Percentiles rank a stretch among this genome's conserved stretches.
These are phyloP conservation scores for Cryphonectria carpinicola DNA, from an alignment of 2,329 filamentous ascomycete species.

Conservation along the genomic window DNA sequence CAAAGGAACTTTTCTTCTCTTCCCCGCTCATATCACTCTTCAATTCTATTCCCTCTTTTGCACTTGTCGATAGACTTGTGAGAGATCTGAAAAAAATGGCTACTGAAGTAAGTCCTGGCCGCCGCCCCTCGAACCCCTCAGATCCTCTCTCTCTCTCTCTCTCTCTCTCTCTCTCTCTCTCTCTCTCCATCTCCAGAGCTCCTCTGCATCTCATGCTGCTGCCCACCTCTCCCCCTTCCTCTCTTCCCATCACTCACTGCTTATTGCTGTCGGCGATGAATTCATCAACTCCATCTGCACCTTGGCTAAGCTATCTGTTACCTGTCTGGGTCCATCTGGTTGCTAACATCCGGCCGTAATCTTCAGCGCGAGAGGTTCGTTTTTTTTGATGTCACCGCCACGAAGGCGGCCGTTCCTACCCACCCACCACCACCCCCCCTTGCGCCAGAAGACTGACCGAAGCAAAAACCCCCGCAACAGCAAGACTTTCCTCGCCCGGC, in stretches of 20 bases:
- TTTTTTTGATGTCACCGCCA: slow-evolving; percentile 19
- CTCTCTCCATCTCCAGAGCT: not conserved
- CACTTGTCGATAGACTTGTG: slow-evolving; percentile 28
- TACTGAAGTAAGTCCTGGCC: slow-evolving; percentile 35
- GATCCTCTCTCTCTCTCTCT: not conserved
- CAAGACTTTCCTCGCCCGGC: slow-evolving; percentile 99
- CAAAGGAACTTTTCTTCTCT: slow-evolving; percentile 16
- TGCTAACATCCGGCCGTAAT: slow-evolving; percentile 32
- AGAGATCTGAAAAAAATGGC: slow-evolving; percentile 35
- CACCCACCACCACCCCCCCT: not conserved
- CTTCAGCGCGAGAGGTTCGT: slow-evolving; percentile 40
- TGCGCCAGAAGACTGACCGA: slow-evolving; percentile 41
- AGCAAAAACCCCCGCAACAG: slow-evolving; percentile 50
- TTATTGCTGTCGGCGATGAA: not conserved
- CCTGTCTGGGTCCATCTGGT: not conserved
- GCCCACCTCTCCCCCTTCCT: not conserved
- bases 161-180: not conserved
- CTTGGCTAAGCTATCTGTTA: not conserved
- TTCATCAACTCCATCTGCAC: not conserved
- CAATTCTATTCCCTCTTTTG: slow-evolving; percentile 26
- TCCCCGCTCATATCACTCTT: slow-evolving; percentile 17
- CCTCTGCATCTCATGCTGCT: slow-evolving; percentile 8
- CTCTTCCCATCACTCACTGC: not conserved
- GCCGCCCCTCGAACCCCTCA: slow-evolving; percentile 6
- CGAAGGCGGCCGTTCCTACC: slow-evolving; percentile 2